Percentiles rank a stretch among this genome's conserved stretches.
These are phyloP conservation scores for Rosa hybrid DNA, from an alignment of 331 rosid genomes.

Conservation along the genomic window DNA sequence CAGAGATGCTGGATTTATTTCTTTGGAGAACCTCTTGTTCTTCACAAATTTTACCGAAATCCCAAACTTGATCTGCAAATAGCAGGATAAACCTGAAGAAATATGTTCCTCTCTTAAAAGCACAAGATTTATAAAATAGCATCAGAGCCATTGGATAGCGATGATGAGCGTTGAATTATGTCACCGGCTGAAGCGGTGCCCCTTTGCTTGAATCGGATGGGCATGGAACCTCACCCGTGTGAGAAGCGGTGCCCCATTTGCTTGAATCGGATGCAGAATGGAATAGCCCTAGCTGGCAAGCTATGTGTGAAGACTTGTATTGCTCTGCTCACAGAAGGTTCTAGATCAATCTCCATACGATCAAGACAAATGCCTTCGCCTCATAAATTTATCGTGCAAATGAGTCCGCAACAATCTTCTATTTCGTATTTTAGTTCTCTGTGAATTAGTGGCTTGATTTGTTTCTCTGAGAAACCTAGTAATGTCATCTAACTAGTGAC, in stretches of 20 bases:
- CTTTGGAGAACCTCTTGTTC: constrained; percentile 87
- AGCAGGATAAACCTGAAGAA: too few species aligned
- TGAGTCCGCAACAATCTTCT: constrained; percentile 47
- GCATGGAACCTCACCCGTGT: too few species aligned
- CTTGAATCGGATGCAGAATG: too few species aligned
- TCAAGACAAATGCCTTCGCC: constrained; percentile 60
- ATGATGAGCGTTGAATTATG: too few species aligned
- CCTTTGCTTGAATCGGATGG: too few species aligned
- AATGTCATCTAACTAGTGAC: not conserved
- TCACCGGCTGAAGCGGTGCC: too few species aligned
- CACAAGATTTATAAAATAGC: too few species aligned
- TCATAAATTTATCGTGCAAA: constrained; percentile 58
- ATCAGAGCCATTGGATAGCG: too few species aligned
- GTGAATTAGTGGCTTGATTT: not conserved
- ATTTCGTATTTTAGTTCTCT: not conserved
- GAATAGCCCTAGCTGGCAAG: too few species aligned
- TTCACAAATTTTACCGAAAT: constrained; percentile 73
- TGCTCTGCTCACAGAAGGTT: constrained; percentile 43
- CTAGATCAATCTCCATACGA: constrained; percentile 60
- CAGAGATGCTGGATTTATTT: constrained; percentile 93
- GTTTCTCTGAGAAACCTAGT: not conserved
- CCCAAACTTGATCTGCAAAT: not conserved
- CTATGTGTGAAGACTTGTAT: too few species aligned
- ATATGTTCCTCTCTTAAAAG: not conserved
- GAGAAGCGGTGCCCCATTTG: too few species aligned